Conservation (phyloP, 2,329 filamentous ascomycete species). For the Amylocarpus encephaloides region DNA sequence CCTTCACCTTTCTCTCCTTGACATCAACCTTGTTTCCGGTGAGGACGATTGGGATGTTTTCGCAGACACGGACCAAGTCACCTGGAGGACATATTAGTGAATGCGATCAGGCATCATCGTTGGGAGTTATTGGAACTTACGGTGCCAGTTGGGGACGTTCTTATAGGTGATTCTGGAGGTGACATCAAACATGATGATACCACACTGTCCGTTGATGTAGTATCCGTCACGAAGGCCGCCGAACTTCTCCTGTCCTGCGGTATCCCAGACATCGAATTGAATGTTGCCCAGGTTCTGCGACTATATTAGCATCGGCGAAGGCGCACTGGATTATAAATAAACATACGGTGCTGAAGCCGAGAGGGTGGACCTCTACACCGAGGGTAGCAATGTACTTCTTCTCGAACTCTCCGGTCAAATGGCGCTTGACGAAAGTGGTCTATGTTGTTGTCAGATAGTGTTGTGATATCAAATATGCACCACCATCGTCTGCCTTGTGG, state of each 20-base stretch:
- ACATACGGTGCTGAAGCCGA: conserved; percentile 95
- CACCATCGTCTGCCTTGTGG: conserved; percentile 19
- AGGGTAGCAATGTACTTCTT: conserved; percentile 99
- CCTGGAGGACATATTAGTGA: conserved; percentile 45
- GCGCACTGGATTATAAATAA: conserved; percentile 19
- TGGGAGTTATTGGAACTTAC: conserved; percentile 50
- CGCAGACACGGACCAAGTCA: conserved; percentile 97
- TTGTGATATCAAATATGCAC: conserved; percentile 13
- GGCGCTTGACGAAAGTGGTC: conserved; percentile 99
- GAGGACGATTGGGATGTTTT: conserved; percentile 98
- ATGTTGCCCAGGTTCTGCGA: conserved; percentile 82
- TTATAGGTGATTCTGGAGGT: conserved; percentile 99
- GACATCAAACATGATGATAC: conserved; percentile 99
- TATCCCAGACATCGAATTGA: conserved; percentile 99
- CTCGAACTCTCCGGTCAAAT: conserved; percentile 99
- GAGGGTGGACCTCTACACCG: conserved; percentile 98
- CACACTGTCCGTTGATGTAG: conserved; percentile 99
- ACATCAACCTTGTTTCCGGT: conserved; percentile 99
- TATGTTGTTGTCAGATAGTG: conserved; percentile 37
- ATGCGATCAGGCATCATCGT: not conserved
- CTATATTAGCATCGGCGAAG: conserved; percentile 21
- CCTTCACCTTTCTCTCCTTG: conserved; percentile 99
- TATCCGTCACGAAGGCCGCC: conserved; percentile 98
- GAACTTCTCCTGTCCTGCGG: conserved; percentile 98
- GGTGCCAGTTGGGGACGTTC: conserved; percentile 99